These are phyloP conservation scores for Pascua guehoae DNA, from an alignment of 1,284 basidiomycete species.

Conservation along the genomic window DNA sequence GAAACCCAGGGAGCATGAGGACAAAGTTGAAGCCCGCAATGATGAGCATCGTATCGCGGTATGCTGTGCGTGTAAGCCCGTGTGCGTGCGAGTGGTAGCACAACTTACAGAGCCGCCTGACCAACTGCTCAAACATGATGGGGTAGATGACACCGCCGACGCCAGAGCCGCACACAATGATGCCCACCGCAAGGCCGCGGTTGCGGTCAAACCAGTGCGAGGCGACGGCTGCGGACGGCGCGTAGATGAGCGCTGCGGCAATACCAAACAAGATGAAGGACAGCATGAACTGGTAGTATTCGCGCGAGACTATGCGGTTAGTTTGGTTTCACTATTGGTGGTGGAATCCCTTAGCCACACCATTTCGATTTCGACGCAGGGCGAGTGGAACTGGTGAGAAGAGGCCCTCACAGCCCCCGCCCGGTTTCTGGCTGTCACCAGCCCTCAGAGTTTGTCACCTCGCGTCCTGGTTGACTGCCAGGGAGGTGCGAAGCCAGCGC, in stretches of 20 bases:
- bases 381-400: too few relatives aligned
- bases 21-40: slow-evolving; percentile 40
- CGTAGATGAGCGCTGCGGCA: slow-evolving; percentile 34
- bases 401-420: too few relatives aligned
- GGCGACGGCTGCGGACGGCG: slow-evolving; percentile 37
- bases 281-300: slow-evolving; percentile 45
- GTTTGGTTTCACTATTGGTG: neutral
- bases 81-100: neutral
- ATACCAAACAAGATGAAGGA: slow-evolving; percentile 38
- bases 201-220: slow-evolving; percentile 43
- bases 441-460: too few relatives aligned
- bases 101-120: slow-evolving; percentile 28
- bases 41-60: slow-evolving; percentile 39
- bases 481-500: too few relatives aligned
- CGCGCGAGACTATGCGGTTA: slow-evolving; percentile 29
- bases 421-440: too few relatives aligned
- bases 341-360: slow-evolving; percentile 18
- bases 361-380: slow-evolving; percentile 13
- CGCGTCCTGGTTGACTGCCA: too few relatives aligned
- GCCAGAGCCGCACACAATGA: slow-evolving; percentile 40
- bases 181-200: slow-evolving; percentile 36
- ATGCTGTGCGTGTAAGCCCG: slow-evolving; percentile 14
- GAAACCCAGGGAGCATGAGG: slow-evolving; percentile 36
- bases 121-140: slow-evolving; percentile 37
- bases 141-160: slow-evolving; percentile 43